Base-by-base conservation (phyloP, 2,329 filamentous ascomycete species). In the Diaporthe ilicicola region DNA sequence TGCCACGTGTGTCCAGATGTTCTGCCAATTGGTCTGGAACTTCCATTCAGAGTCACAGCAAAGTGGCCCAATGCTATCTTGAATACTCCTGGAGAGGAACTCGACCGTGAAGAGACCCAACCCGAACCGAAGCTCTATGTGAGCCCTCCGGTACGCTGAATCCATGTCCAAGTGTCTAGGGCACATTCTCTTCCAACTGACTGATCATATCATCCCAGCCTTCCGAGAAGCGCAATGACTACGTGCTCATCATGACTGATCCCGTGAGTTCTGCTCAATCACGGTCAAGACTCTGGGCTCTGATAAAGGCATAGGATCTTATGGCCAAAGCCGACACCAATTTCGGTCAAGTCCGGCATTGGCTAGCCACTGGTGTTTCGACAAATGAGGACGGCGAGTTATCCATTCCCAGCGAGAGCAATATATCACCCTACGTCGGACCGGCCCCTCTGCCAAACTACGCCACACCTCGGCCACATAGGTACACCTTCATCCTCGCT, bases 161-260 rank as follows among this genome's bases (percentile, higher is more conserved):
- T 15, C 3, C 39, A 32, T 1, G 9, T 2, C 1, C 1, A 12
- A 3, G 8, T 13, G 2, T n/a, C n/a, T n/a, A n/a, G n/a, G n/a
- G n/a, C n/a, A n/a, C n/a, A n/a, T n/a, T n/a, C n/a, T n/a, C n/a
- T n/a, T n/a, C n/a, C n/a, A 59, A 9, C 4, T 1, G 4, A 24
- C 17, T 44, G 17, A 46, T 3, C 13, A 17, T 5, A 1, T 3
- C 19, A 9, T 13, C 1, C 3, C 37, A 61, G 55, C 55, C 55
- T 44, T 61, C 39, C 1, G 17, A 61, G 0, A 29, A 15, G 1
- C 10, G 27, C 6, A n/a, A 46, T 27, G 19, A 15, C 17, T 61
- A 46, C 9, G 39, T 61, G 39, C 37, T 61, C 39, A 61, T 61
- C 15, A 61, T 61, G 55, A 61, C 55, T 24, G 55, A 61, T 46